Evolutionary conservation across 1,139 yeast genomes (phyloP), one percentile per base, ranked within the genome.

Genomic region (Casaregolazyma lundiana): DNA sequence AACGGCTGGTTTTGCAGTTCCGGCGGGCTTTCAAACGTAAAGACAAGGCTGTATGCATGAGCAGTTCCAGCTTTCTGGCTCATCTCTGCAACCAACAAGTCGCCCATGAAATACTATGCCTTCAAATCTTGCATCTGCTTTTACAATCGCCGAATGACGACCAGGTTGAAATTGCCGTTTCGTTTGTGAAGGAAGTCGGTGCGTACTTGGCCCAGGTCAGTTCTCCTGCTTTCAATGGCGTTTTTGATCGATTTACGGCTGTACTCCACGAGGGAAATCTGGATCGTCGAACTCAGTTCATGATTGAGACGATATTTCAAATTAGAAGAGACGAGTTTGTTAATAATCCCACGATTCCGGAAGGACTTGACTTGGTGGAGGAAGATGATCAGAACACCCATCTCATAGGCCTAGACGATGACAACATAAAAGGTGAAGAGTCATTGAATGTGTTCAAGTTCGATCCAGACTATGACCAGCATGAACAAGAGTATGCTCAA

Each of bases 81-180:
- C 82, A 81, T 44, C 65, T 89, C 50, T 76, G 79, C 42, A 83
- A 82, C 55, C 84, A 79, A 53, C 76, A 73, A 45, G 85, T 88
- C 1, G 68, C 80, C 11, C 81, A 79, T 56, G 90, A 81, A 49
- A 71, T 84, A 32, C 57, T 86, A 4, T 66, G 79, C 0, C 68
- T 87, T 22, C 89, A 89, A 61, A 69, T 87, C 0, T 54, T 86
- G 34, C 80, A 81, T 50, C 54, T 84, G 18, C 64, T 88, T 26
- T 63, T 87, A 44, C 70, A 71, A 41, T 62, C 68, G 15, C 80
- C 83, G 0, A 69, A 81, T 1, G 74, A 78, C 51, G 80, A 73
- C 46, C 71, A 77, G 2, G 70, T 78, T 8, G 79, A 75, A 48
- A 61, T 79, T 16, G 70, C 77, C 1, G 70, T 73, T 15, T 67